Evolutionary conservation across 352 stramenopile species (phyloP).

Genomic region (Phytophthora syringae): DNA sequence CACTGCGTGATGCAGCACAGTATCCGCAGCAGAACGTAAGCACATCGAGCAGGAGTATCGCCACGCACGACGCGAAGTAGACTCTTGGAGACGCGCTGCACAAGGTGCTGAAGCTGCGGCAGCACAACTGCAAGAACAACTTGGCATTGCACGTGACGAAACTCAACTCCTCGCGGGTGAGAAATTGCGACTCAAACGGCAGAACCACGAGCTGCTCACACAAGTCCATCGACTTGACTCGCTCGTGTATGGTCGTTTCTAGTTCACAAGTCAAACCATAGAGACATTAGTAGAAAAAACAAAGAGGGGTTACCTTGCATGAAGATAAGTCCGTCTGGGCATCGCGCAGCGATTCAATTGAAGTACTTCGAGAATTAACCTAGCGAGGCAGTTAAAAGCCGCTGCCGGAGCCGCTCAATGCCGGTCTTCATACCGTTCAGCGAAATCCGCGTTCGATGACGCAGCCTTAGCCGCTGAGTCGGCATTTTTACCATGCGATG

Average conservation of each 20-base stretch:
- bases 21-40: conserved; percentile 61
- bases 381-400: conserved; percentile 37
- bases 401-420: conserved; percentile 51
- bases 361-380: conserved; percentile 11
- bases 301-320: conserved; percentile 11
- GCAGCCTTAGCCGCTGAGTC: conserved; percentile 10
- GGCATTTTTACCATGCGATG: conserved; percentile 8
- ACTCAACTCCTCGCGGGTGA: conserved; percentile 66
- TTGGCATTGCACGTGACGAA: conserved; percentile 70
- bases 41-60: conserved; percentile 56
- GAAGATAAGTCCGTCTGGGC: neutral
- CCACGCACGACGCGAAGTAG: conserved; percentile 48
- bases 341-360: conserved; percentile 13
- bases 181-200: conserved; percentile 60
- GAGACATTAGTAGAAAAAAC: conserved; percentile 2
- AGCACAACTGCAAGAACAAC: conserved; percentile 63
- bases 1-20: conserved; percentile 55
- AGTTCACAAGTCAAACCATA: conserved; percentile 18
- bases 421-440: conserved; percentile 40
- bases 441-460: conserved; percentile 35
- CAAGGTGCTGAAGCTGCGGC: conserved; percentile 53
- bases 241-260: conserved; percentile 81
- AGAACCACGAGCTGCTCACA: conserved; percentile 75
- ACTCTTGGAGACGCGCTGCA: conserved; percentile 64
- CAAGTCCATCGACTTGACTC: conserved; percentile 81